These are phyloP conservation scores for Extremus antarcticus DNA, from an alignment of 495 filamentous ascomycete species.

Conservation along the genomic window DNA sequence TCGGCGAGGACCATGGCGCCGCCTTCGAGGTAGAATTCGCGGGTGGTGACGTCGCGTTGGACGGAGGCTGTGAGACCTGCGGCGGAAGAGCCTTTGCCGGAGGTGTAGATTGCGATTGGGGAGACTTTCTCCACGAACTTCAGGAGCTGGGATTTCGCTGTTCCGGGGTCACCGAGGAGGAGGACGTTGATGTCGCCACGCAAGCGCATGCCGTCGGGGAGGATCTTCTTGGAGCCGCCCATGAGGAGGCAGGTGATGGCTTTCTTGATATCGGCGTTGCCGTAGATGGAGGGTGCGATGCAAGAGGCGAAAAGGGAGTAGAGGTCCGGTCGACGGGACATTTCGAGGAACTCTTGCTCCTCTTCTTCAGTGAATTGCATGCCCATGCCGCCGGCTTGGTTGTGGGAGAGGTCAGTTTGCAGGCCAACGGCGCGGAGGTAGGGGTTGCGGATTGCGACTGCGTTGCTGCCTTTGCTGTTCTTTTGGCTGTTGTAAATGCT, in stretches of 20 bases:
- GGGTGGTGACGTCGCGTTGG: conserved; percentile 78
- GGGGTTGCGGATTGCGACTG: conserved; percentile 89
- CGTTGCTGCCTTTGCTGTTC: conserved; percentile 50
- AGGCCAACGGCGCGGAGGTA: conserved; percentile 94
- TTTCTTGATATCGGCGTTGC: conserved; percentile 94
- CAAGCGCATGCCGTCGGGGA: conserved; percentile 96
- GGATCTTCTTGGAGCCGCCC: conserved; percentile 95
- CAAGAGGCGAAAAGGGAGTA: conserved; percentile 84
- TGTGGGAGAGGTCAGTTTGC: conserved; percentile 78
- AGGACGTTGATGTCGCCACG: conserved; percentile 98
- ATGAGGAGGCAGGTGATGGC: conserved; percentile 92
- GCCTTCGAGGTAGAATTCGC: conserved; percentile 97
- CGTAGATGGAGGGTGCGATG: conserved; percentile 96
- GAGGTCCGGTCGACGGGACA: conserved; percentile 81
- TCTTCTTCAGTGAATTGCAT: conserved; percentile 77
- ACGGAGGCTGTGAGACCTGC: conserved; percentile 98
- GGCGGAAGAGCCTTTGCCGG: conserved; percentile 95
- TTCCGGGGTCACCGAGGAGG: conserved; percentile 93
- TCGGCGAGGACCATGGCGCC: conserved; percentile 99
- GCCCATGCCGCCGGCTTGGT: conserved; percentile 69
- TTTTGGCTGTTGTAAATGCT: conserved; percentile 95
- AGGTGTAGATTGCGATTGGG: conserved; percentile 97
- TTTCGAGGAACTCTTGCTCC: conserved; percentile 92
- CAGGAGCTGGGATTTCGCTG: conserved; percentile 92
- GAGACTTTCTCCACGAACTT: conserved; percentile 97